Evolutionary conservation across 2,329 filamentous ascomycete species (phyloP), one percentile per base, ranked within the genome.

Genomic region (Apiospora koreana): DNA sequence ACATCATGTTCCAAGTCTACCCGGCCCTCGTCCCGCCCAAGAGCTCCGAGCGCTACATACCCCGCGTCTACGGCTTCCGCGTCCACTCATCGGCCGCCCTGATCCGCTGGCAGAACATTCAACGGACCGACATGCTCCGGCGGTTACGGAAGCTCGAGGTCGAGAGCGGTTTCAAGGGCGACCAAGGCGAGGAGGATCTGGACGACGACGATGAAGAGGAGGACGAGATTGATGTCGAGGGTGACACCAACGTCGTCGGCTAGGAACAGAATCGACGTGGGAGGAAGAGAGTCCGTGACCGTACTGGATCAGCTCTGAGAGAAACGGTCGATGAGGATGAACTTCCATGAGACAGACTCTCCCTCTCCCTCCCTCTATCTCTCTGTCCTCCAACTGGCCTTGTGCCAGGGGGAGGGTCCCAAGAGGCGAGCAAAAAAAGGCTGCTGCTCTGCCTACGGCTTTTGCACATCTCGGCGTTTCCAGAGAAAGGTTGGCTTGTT

Each of bases 1-100:
- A 98, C 84, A 98, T 99, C 82, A 90, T 99, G 73, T 98, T 99
- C 86, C 96, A 99, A 82, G 96, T 99, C 69, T 98, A 98, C 80
- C 95, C 96, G 7, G 91, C 93, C 31, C 87, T 99, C 76, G 90
- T 97, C 68, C 96, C 96, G 3, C 86, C 90, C 75, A 99, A 98
- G 87, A 94, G 90, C 76, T 86, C 91, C 73, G 91, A 94, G 74
- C 90, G 96, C 75, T 98, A 98, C 82, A 89, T 95, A 70, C 96
- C 96, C 31, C 90, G 93, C 71, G 92, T 97, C 72, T 99, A 96
- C 81, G 96, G 96, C 43, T 99, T 99, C 87, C 94, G 94, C 78
- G 94, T 99, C 7, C 96, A 99, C 83, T 93, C 94, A 5, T 89
- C 92, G 21, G 95, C 96, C 0, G 92, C 95, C 3, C 85, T 99